Conservation (phyloP, 2,329 filamentous ascomycete genomes). For the Ophiocordyceps camponoti-leonardi region DNA sequence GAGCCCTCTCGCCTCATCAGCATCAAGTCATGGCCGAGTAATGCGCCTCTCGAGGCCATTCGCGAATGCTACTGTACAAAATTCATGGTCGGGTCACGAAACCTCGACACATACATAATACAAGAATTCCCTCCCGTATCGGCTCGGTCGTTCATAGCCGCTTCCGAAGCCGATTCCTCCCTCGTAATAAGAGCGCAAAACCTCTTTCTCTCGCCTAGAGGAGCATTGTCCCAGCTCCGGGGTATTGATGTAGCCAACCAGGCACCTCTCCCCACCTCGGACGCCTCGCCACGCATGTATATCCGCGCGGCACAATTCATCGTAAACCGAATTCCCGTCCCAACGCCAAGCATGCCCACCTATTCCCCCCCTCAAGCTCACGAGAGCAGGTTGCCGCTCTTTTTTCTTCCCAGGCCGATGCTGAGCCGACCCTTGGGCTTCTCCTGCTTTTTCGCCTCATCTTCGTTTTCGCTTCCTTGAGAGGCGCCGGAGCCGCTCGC, state of each 20-base stretch:
- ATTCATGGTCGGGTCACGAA: background rate
- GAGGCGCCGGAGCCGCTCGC: constrained; percentile 7
- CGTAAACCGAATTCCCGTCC: background rate
- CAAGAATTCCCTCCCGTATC: background rate
- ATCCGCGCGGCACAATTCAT: background rate
- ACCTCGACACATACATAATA: background rate
- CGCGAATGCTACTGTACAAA: background rate
- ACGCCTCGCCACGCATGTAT: background rate
- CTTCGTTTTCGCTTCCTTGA: constrained; percentile 13
- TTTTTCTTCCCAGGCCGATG: constrained; percentile 52
- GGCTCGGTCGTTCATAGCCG: background rate
- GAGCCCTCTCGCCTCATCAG: too few relatives aligned
- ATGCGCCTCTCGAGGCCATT: too few relatives aligned
- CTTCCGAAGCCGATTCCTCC: background rate
- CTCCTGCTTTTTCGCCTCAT: constrained; percentile 25
- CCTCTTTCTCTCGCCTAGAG: background rate
- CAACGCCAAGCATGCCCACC: background rate
- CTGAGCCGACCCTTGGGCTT: constrained; percentile 48
- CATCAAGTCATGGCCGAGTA: too few relatives aligned
- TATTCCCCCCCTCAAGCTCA: background rate
- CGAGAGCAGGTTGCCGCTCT: constrained; percentile 24
- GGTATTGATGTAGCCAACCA: background rate
- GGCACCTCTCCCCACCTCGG: background rate
- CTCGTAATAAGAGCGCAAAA: background rate
- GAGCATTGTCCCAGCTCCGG: background rate